These are phyloP conservation scores for Rubroboletus pulcherrimus DNA, from an alignment of 768 basidiomycete genomes.

Conservation along the genomic window DNA sequence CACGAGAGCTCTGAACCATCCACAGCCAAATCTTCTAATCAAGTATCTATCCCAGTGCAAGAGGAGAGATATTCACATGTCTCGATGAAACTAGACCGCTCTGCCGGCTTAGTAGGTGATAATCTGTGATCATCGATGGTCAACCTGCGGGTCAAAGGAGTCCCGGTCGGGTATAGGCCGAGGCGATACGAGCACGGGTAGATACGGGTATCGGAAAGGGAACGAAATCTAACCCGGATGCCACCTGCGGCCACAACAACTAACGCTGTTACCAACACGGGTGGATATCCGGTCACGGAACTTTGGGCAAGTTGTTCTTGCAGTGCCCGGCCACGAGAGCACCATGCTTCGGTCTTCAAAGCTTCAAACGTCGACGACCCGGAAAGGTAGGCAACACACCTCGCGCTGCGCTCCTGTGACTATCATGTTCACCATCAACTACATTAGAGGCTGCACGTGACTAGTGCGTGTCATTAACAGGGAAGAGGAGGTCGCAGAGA, in stretches of 20 bases:
- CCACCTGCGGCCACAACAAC: background rate
- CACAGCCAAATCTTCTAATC: too few relatives aligned
- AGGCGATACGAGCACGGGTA: background rate
- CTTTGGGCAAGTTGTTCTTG: background rate
- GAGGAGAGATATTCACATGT: background rate
- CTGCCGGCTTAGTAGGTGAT: background rate
- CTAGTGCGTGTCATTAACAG: too few relatives aligned
- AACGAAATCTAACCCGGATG: background rate
- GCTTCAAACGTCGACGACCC: too few relatives aligned
- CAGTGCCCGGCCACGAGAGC: background rate
- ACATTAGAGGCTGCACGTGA: background rate
- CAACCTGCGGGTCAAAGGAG: background rate
- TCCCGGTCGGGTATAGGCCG: background rate
- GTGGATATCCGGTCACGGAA: background rate
- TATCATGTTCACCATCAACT: too few relatives aligned
- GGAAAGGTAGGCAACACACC: background rate
- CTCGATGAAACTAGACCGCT: background rate
- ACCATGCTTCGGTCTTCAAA: background rate
- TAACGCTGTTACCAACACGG: background rate
- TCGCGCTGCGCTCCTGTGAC: background rate
- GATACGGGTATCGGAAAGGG: too few relatives aligned
- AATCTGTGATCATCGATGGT: background rate
- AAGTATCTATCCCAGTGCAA: background rate
- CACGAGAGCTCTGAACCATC: too few relatives aligned
- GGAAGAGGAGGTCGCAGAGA: background rate